Evolutionary conservation across 225 moss, liverwort and hornwort species (phyloP), one percentile per base, ranked within the genome.

Genomic region (Sphagnum tenellum): DNA sequence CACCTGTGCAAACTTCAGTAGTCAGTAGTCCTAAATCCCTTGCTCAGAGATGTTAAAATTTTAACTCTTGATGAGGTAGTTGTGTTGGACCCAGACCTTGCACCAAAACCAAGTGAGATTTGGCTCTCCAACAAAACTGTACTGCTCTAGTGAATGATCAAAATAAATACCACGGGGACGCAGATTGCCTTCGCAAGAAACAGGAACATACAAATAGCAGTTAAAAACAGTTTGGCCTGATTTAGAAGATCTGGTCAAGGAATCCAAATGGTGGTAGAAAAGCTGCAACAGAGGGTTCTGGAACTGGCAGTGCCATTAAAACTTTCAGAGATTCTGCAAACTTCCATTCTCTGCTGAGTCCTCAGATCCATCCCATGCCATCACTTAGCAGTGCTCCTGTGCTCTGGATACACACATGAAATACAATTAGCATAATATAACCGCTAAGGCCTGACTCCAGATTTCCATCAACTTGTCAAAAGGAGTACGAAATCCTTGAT

Each of bases 181-280:
- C 3, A 67, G 59, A 62, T 12, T 10, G 13, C 61, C 47, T 85
- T 87, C 87, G 93, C 87, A 64, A 98, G 86, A 55, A 86, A 59
- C n/a, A 93, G 65, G 54, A 88, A 98, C 98, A 92, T 98, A 67
- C 89, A 98, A 48, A 89, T 44, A 44, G 88, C 98, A 55, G 98
- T 98, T 68, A 90, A 98, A 70, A 85, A 90, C 66, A 98, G 77
- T 76, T 98, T 98, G 9, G 98, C 93, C 71, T 98, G 98, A 66
- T 98, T 98, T 72, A 98, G 75, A 68, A 98, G 78, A 88, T 56
- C 86, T 90, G 8, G 98, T 98, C 73, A 98, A 85, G 2, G 98
- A 89, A 81, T 98, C 98, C 61, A 98, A 85, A 61, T 93, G 81
- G 56, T 89, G 87, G 64, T 98, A 98, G 0, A 93, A 82, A 3